These are phyloP conservation scores for Chytriomyces confervae DNA, from an alignment of 192 early-diverging fungal genomes.

Conservation along the genomic window DNA sequence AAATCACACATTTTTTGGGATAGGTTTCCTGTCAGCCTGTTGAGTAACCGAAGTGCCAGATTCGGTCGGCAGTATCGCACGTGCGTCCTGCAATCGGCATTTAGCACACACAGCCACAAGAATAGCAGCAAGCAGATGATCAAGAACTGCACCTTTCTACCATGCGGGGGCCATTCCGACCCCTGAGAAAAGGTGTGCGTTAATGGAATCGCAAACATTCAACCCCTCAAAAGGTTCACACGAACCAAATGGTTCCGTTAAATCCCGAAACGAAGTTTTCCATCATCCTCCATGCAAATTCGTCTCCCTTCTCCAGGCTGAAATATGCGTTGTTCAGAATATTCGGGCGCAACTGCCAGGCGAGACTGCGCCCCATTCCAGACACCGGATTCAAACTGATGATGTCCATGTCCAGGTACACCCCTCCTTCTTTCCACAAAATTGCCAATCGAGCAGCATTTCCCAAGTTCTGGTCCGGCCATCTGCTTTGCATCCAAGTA, in stretches of 20 bases:
- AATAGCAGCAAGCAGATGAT: too few relatives aligned
- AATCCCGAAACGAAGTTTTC: conserved; percentile 46
- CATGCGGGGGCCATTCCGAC: conserved; percentile 42
- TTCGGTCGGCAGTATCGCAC: not conserved
- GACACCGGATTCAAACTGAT: conserved; percentile 42
- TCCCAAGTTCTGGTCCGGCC: conserved; percentile 48
- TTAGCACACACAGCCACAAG: too few relatives aligned
- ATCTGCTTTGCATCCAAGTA: conserved; percentile 26
- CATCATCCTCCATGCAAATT: conserved; percentile 45
- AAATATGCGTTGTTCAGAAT: conserved; percentile 45
- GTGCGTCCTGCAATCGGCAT: not conserved
- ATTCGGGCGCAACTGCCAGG: conserved; percentile 20
- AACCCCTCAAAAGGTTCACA: not conserved
- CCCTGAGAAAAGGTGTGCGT: conserved; percentile 18
- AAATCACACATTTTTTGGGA: not conserved
- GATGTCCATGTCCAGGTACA: conserved; percentile 50
- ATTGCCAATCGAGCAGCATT: conserved; percentile 43
- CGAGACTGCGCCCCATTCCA: conserved; percentile 33
- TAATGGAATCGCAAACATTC: not conserved
- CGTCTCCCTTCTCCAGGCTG: conserved; percentile 36
- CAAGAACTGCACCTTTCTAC: not conserved
- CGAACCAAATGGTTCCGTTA: conserved; percentile 41
- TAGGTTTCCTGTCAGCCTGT: too few relatives aligned
- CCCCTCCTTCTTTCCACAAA: conserved; percentile 40
- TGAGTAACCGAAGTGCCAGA: not conserved